phyloP scores from a whole-genome alignment of 208 protist genomes.

The Entamoeba dispar region DNA sequence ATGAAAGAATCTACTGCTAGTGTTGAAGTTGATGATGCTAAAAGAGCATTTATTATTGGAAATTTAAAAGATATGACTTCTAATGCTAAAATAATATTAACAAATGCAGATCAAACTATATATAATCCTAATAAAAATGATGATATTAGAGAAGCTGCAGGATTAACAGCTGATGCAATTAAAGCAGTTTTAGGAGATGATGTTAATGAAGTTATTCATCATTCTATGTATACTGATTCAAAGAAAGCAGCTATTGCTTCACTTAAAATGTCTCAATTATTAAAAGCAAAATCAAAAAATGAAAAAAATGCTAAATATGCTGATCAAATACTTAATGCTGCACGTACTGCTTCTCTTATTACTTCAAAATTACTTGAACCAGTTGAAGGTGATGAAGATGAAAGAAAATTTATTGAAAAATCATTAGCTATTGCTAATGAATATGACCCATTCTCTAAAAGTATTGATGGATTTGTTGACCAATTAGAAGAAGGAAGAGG shows the following conservation, averaged over 20 bases:
- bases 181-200: neutral
- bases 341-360: neutral
- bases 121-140: neutral
- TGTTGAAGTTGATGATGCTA: neutral
- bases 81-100: neutral
- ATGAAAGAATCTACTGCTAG: neutral
- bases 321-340: neutral
- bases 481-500: neutral
- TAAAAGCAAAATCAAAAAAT: neutral
- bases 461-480: neutral
- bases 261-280: neutral
- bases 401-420: neutral
- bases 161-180: neutral
- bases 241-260: neutral
- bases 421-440: neutral
- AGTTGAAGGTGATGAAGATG: neutral
- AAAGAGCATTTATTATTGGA: neutral
- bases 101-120: neutral
- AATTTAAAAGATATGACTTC: neutral
- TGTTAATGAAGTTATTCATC: neutral
- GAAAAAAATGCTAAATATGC: neutral
- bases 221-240: neutral
- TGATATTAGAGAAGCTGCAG: neutral
- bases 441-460: neutral
- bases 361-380: neutral